Evolutionary conservation across 495 filamentous ascomycete species (phyloP), one percentile per base, ranked within the genome.

Genomic region (Pseudomonodictys pantanalensis): DNA sequence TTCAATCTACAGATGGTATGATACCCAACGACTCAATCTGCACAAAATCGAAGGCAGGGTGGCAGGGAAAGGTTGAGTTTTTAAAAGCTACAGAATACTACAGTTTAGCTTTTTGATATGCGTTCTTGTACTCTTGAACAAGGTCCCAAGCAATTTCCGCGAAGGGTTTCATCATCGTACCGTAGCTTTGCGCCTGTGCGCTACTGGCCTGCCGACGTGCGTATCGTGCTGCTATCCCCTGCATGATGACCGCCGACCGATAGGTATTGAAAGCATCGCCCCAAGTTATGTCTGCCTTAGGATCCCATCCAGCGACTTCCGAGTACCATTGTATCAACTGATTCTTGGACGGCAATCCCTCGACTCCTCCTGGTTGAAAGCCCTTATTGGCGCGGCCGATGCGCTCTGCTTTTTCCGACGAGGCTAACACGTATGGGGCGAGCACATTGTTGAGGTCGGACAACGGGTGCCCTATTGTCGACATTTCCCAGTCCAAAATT

Each of bases 401-500:
- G 8, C 32, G 44, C 9, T 56, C 18, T 9, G 68, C 70, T 46
- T 64, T 60, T n/a, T 54, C 30, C 29, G 64, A 68, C 7, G 49
- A 30, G 5, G 73, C 71, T 8, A 64, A 70, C 7, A 64, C 64
- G 53, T 83, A 95, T 2, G 91, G 90, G 24, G 81, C 87, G 22
- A 87, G 77, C 8, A 95, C 74, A 73, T 93, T 93, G 64, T 83
- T 82, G 45, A 97, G 77, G 68, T 98, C 93, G 18, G 88, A 90
- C 10, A 96, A 78, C 3, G 93, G 93, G 70, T 98, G 92, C 46
- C 93, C 93, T 24, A 96, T 87, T 0, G 93, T 98, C 30, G 90
- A 91, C 89, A 96, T 91, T 73, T 96, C 92, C 92, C 92, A 96
- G 75, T 98, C 93, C 6, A 97, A 75, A 46, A 97, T 90, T 5